Evolutionary conservation across 176 grass and related monocot genomes (phyloP).

Genomic region (Cenchrus americanus): DNA sequence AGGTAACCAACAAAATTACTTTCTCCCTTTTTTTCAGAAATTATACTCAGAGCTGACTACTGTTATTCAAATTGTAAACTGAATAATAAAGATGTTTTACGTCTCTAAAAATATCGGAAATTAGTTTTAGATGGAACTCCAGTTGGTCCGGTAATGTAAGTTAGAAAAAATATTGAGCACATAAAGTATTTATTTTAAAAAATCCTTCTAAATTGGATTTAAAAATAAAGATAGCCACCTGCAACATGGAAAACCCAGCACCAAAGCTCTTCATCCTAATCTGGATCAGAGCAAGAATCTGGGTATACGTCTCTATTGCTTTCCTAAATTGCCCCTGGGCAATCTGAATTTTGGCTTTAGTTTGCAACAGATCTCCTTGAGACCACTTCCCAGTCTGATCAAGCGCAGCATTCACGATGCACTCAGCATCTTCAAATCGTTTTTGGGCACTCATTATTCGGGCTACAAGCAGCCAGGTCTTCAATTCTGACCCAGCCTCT

Average conservation of each 20-base stretch:
- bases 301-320: slow-evolving; percentile 73
- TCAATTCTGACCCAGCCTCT: slow-evolving; percentile 75
- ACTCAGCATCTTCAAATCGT: slow-evolving; percentile 65
- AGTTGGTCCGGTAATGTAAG: background rate
- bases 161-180: slow-evolving; percentile 24
- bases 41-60: background rate
- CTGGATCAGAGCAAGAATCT: slow-evolving; percentile 75
- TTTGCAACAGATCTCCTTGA: slow-evolving; percentile 66
- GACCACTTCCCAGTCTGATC: slow-evolving; percentile 78
- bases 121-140: background rate
- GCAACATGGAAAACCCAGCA: slow-evolving; percentile 59
- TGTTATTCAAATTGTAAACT: background rate
- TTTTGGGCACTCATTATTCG: slow-evolving; percentile 88
- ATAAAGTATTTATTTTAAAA: background rate
- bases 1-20: background rate
- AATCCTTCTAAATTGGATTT: background rate
- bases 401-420: slow-evolving; percentile 69
- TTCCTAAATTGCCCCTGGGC: slow-evolving; percentile 63
- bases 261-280: slow-evolving; percentile 63
- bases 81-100: background rate
- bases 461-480: slow-evolving; percentile 77
- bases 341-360: slow-evolving; percentile 84
- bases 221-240: slow-evolving; percentile 50
- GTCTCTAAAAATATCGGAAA: background rate
- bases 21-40: background rate